Evolutionary conservation across 805 yeast species (phyloP), one percentile per base, ranked within the genome.

Genomic region (Teunomyces tritomae): DNA sequence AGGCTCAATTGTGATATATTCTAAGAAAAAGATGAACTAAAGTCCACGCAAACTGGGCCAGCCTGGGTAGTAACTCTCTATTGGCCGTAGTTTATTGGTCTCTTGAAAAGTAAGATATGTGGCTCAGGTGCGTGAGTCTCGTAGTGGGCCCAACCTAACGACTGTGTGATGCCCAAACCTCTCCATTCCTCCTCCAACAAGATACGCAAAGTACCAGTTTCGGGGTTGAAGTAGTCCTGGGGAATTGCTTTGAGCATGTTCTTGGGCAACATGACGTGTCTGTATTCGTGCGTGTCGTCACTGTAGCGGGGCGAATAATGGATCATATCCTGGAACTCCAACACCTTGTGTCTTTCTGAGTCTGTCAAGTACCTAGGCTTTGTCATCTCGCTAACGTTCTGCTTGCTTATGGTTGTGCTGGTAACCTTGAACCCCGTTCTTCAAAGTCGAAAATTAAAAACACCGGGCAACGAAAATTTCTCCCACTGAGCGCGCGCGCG

Each of bases 121-220:
- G 99, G 99, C 68, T 94, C 99, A 39, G 99, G 99, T 1, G 98
- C 78, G 65, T 94, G 99, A 36, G 96, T 91, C 61, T 94, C 99
- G 63, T 92, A 94, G 67, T 94, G 99, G 46, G 79, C 94, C 99
- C 99, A 94, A 1, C 99, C 99, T 51, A 94, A 74, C 32, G 96
- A 87, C 67, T 94, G 99, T 5, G 98, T 94, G 59, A 94, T 90
- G 2, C 99, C 99, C 43, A 94, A 73, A 1, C 97, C 98, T 66
- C 99, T 79, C 99, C 99, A 94, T 68, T 94, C 99, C 56, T 94
- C 98, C 66, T 94, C 99, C 43, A 87, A 69, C 34, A 94, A 72
- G 39, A 94, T 89, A 55, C 96, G 83, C 57, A 94, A 76, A 0
- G 99, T 94, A 4, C 98, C 98, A 2, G 96, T 89, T 49, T 91